Conservation (phyloP, 2,329 filamentous ascomycete genomes). For the Phoma sp. region DNA sequence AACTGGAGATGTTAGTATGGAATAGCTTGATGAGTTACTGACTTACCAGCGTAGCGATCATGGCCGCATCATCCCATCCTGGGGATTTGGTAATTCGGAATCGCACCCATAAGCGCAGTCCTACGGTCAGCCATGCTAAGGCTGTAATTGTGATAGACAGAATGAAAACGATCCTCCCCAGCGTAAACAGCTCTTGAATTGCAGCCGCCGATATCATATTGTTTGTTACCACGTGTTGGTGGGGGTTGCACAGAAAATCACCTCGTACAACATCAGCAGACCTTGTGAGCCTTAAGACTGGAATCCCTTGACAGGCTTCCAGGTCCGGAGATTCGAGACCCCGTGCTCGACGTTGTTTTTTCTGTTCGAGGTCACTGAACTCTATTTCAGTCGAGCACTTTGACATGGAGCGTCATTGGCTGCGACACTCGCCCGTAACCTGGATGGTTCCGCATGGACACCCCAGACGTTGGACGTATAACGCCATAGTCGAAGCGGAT, state of each 20-base stretch:
- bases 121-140: conserved; percentile 37
- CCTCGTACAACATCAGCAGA: conserved; percentile 9
- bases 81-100: conserved; percentile 41
- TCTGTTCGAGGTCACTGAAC: conserved; percentile 20
- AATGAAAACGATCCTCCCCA: conserved; percentile 27
- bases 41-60: conserved; percentile 37
- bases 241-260: conserved; percentile 13
- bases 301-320: not conserved
- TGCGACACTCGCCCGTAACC: conserved; percentile 7
- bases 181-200: conserved; percentile 24
- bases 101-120: conserved; percentile 42
- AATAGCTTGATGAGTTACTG: not conserved
- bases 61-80: conserved; percentile 44
- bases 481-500: conserved; percentile 11
- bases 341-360: conserved; percentile 15
- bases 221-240: conserved; percentile 13
- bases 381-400: conserved; percentile 16
- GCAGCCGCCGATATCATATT: conserved; percentile 11
- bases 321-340: conserved; percentile 17
- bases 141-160: conserved; percentile 37
- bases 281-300: conserved; percentile 22
- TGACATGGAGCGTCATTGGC: conserved; percentile 17
- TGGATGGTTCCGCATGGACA: conserved; percentile 22
- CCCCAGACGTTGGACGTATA: conserved; percentile 33
- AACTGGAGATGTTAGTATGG: conserved; percentile 1